Evolutionary conservation across 352 stramenopile species (phyloP).

Genomic region (Phytophthora pseudosyringae): DNA sequence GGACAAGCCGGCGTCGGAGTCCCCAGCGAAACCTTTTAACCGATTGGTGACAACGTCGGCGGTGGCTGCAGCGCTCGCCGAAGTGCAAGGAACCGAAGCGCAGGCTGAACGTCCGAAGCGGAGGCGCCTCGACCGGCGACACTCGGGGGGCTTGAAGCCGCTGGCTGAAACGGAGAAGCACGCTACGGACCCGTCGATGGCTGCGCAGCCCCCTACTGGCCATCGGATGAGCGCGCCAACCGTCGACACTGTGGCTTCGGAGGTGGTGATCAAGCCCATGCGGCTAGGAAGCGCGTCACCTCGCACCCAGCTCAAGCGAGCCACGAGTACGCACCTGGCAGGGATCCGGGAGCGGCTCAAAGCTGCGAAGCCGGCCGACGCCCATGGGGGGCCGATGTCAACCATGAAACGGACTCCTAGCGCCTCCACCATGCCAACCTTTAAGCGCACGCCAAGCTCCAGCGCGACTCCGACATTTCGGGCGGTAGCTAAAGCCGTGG

Average conservation of each 20-base stretch:
- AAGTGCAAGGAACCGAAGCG: slow-evolving; percentile 26
- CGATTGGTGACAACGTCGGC: slow-evolving; percentile 32
- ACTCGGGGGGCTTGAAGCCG: slow-evolving; percentile 20
- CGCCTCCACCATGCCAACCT: slow-evolving; percentile 2
- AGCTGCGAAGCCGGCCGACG: slow-evolving; percentile 9
- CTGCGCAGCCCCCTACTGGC: neutral
- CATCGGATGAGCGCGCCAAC: slow-evolving; percentile 23
- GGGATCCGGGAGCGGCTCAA: slow-evolving; percentile 30
- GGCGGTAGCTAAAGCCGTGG: slow-evolving; percentile 25
- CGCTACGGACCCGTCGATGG: neutral
- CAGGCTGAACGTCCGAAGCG: slow-evolving; percentile 25
- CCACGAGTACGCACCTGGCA: slow-evolving; percentile 25
- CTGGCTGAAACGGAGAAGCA: slow-evolving; percentile 6
- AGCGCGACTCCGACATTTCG: slow-evolving; percentile 14
- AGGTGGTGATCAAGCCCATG: slow-evolving; percentile 13
- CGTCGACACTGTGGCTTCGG: neutral
- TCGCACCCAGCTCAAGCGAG: slow-evolving; percentile 24
- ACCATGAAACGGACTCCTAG: slow-evolving; percentile 16
- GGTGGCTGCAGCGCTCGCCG: slow-evolving; percentile 30
- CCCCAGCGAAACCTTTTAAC: slow-evolving; percentile 21
- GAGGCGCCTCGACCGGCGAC: slow-evolving; percentile 17
- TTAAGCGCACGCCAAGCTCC: slow-evolving; percentile 25
- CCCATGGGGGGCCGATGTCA: neutral
- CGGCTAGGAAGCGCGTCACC: slow-evolving; percentile 16
- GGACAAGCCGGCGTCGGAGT: slow-evolving; percentile 9